Evolutionary conservation across 768 basidiomycete genomes (phyloP), one percentile per base, ranked within the genome.

Genomic region (Coprinellus micaceus): DNA sequence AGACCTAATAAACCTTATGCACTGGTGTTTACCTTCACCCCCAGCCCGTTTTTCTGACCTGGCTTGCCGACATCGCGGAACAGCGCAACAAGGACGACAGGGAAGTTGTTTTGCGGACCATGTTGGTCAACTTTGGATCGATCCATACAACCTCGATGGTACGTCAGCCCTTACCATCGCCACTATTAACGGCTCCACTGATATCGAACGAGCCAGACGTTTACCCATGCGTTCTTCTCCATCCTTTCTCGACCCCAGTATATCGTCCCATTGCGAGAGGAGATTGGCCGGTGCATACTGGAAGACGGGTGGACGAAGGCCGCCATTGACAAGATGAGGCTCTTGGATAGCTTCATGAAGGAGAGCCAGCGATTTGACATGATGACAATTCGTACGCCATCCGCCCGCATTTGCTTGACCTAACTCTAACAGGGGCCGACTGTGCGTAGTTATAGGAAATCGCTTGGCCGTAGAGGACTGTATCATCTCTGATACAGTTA

Each of bases 31-130:
- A n/a, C n/a, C n/a, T n/a, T n/a, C n/a, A n/a, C n/a, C 10, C 19
- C 12, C 43, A 80, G 80, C 72, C 74, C 51, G 80, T 81, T 53
- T 58, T 81, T n/a, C 67, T 82, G 0, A 68, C 72, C 17, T 83
- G 79, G 78, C 65, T 81, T 11, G 67, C 81, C 36, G 77, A 77
- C 41, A 67, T 63, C 7, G 75, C 77, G 0, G 60, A 66, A 9
- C 68, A 67, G 4, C 57, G 69, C 17, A 67, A 69, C 29, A 60
- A 63, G 24, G 67, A 57, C 5, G 52, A 67, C 0, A 54, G 61
- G n/a, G 66, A 72, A 29, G 60, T 79, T 7, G 68, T 70, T 0
- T 58, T 61, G 1, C 66, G 72, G n/a, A 57, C 80, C 6, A 61
- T 82, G 10, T 54, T 68, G 7, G 59, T 76, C 30, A 77, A 78